A percentile compares a stretch with the other conserved stretches of the same genome.
phyloP scores from a whole-genome alignment of 352 stramenopile species.

The Thraustochytrium sp. region DNA sequence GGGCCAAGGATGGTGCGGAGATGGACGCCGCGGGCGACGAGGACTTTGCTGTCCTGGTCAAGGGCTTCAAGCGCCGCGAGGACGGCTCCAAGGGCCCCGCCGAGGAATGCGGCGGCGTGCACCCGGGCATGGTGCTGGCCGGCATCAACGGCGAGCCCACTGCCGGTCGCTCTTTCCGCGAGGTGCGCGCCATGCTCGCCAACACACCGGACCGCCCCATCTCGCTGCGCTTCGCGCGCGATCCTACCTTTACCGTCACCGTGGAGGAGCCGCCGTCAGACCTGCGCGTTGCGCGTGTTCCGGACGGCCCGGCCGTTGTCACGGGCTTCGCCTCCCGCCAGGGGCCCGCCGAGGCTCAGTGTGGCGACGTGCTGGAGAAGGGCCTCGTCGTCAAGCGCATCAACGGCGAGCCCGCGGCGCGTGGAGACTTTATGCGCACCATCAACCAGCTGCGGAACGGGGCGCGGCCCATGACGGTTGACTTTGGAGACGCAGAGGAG shows the following conservation, averaged over 20 bases:
- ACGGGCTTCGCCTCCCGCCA: slow-evolving; percentile 9
- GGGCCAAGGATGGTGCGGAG: neutral
- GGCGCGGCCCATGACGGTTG: neutral
- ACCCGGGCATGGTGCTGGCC: neutral
- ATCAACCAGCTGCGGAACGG: neutral
- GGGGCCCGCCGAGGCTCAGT: slow-evolving; percentile 5
- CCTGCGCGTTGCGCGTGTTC: neutral
- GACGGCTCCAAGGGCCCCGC: slow-evolving; percentile 30
- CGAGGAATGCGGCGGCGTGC: neutral
- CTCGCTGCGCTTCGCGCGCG: neutral
- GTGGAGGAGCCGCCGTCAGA: neutral
- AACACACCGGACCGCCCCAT: neutral
- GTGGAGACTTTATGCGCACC: neutral
- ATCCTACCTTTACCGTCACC: neutral
- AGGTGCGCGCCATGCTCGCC: neutral
- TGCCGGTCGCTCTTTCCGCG: neutral
- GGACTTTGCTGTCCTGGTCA: neutral
- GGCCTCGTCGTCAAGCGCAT: neutral
- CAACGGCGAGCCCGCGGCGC: neutral
- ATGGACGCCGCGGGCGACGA: neutral
- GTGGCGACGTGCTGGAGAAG: neutral
- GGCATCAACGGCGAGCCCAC: neutral
- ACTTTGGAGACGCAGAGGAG: neutral
- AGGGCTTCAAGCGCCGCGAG: slow-evolving; percentile 5
- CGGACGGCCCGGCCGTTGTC: neutral